Conservation (phyloP, 345 rosid species). For the Arabidopsis thaliana region TAIR10.1 NC_003070.9:17662001-17662500, state of each 20-base stretch:
- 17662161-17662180: too few relatives aligned
- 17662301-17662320: not conserved
- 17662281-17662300: not conserved
- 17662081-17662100: too few relatives aligned
- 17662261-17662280: not conserved
- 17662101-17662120: too few relatives aligned
- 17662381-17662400: not conserved
- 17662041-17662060: too few relatives aligned
- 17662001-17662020: too few relatives aligned
- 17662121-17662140: too few relatives aligned
- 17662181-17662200: conserved; percentile 2
- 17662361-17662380: not conserved
- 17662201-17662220: not conserved
- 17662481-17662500: not conserved
- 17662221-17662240: not conserved
- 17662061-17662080: too few relatives aligned
- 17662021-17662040: too few relatives aligned
- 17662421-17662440: not conserved
- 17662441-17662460: not conserved
- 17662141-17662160: too few relatives aligned
- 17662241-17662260: not conserved
- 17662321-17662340: not conserved
- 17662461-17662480: not conserved
- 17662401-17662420: too few relatives aligned
- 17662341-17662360: too few relatives aligned